Percentiles rank a stretch among this genome's conserved stretches.
Evolutionary conservation across 106 monocot genomes (phyloP).

Genomic region (Dactylorhiza incarnata): DNA sequence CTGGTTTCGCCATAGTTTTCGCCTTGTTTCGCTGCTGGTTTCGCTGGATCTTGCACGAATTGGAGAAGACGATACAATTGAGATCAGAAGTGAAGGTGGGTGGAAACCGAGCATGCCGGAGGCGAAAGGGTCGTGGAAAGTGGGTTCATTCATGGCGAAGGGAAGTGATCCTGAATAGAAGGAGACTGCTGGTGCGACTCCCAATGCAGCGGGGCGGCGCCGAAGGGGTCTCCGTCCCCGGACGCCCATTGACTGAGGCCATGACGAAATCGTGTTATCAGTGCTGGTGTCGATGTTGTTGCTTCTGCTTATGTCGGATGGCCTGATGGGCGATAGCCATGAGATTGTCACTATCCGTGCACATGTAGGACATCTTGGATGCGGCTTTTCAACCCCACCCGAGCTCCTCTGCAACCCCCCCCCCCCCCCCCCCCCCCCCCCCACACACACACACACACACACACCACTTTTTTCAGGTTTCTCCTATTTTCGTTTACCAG

Average conservation of each 20-base stretch:
- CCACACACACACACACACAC: too few relatives aligned
- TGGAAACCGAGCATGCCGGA: slow-evolving; percentile 17
- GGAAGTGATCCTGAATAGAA: slow-evolving; percentile 12
- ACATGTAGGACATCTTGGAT: slow-evolving; percentile 87
- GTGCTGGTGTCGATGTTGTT: slow-evolving; percentile 60
- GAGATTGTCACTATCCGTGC: slow-evolving; percentile 86
- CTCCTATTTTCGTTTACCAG: too few relatives aligned
- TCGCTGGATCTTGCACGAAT: slow-evolving; percentile 13
- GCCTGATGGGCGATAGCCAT: slow-evolving; percentile 99
- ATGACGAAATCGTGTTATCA: slow-evolving; percentile 33
- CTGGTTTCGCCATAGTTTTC: too few relatives aligned
- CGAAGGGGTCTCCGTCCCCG: slow-evolving; percentile 21
- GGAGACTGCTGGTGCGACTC: slow-evolving; percentile 8
- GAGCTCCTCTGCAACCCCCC: not conserved
- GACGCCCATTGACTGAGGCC: slow-evolving; percentile 4
- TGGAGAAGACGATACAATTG: slow-evolving; percentile 42
- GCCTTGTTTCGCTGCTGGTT: too few relatives aligned
- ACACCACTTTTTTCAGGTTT: too few relatives aligned
- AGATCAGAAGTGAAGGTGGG: slow-evolving; percentile 32
- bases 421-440: too few relatives aligned
- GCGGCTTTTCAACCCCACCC: too few relatives aligned
- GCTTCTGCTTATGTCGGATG: slow-evolving; percentile 78
- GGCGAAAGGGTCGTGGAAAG: slow-evolving; percentile 41
- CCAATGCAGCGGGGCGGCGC: slow-evolving; percentile 18
- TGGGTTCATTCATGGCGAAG: slow-evolving; percentile 31